A percentile compares a stretch with the other conserved stretches of the same genome.
Evolutionary conservation across 169 alveolate genomes (phyloP).

Genomic region (Plasmodium berghei): DNA sequence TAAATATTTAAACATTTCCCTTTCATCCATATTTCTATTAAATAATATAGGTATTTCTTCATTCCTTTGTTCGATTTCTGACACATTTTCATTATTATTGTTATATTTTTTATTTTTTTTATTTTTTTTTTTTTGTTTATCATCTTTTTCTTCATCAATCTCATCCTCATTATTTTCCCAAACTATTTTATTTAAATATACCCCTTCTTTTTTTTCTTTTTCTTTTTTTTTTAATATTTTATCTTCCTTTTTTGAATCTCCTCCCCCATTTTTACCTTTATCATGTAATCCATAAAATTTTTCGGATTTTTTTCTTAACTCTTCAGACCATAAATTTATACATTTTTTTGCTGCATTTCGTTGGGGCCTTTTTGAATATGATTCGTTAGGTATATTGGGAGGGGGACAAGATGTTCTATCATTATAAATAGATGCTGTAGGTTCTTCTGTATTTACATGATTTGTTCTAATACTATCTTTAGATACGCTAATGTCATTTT

Average conservation of each 20-base stretch:
- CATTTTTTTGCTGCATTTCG: conserved; percentile 73
- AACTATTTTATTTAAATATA: background rate
- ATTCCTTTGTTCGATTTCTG: background rate
- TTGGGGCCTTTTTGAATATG: conserved; percentile 33
- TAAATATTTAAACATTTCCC: conserved; percentile 67
- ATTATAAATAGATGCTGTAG: no score
- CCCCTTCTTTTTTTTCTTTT: conserved; percentile 5
- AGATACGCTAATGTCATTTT: no score
- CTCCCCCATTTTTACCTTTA: conserved; percentile 1
- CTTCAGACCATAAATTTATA: conserved; percentile 62
- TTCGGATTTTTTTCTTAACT: conserved; percentile 32
- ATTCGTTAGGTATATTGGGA: background rate
- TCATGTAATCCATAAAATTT: conserved; percentile 3
- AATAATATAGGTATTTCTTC: conserved; percentile 29
- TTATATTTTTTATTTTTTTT: background rate
- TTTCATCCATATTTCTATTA: conserved; percentile 63
- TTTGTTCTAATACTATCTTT: no score
- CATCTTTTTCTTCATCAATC: background rate
- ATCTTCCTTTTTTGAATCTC: conserved; percentile 41
- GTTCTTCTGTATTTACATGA: no score
- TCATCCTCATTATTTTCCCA: background rate
- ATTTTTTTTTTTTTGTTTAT: background rate
- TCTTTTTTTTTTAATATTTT: conserved; percentile 19
- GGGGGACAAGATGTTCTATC: background rate
- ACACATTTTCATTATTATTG: background rate